Evolutionary conservation across 345 rosid species (phyloP).

Genomic region (Eucalyptus regnans): DNA sequence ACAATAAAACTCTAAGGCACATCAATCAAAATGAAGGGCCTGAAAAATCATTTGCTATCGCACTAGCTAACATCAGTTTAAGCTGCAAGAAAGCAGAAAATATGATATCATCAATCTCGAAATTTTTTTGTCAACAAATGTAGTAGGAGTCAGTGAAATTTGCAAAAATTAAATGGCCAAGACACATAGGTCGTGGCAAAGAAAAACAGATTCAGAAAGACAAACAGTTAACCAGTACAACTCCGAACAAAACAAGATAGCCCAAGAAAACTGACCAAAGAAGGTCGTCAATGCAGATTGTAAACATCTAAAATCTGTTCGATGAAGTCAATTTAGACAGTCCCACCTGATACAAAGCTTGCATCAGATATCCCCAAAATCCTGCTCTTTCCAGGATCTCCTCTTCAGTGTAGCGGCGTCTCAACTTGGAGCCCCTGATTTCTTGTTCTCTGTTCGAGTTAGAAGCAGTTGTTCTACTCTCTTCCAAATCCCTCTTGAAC

Average conservation of each 20-base stretch:
- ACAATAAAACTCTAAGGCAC: background rate
- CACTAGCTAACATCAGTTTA: background rate
- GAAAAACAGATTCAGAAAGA: background rate
- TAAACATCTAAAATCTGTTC: background rate
- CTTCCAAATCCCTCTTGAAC: slow-evolving; percentile 12
- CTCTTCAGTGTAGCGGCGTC: slow-evolving; percentile 22
- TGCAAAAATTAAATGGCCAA: background rate
- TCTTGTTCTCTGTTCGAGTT: background rate
- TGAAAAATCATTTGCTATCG: background rate
- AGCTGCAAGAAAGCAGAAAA: background rate
- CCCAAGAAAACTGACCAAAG: background rate
- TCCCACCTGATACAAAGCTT: slow-evolving; percentile 58
- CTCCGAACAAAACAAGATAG: background rate
- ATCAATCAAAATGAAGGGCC: background rate
- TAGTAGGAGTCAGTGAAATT: background rate
- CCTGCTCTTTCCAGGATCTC: slow-evolving; percentile 29
- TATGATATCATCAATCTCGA: background rate
- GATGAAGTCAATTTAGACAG: background rate
- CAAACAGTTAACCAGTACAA: background rate
- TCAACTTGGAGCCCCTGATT: slow-evolving; percentile 20
- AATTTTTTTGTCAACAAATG: background rate
- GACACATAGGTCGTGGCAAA: background rate
- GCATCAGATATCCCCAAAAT: slow-evolving; percentile 75
- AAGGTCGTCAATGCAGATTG: background rate
- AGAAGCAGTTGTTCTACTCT: background rate